A percentile compares a stretch with the other conserved stretches of the same genome.
Evolutionary conservation across 371 early-diverging fungal species (phyloP).

Genomic region (Dinochytrium kinnereticum): DNA sequence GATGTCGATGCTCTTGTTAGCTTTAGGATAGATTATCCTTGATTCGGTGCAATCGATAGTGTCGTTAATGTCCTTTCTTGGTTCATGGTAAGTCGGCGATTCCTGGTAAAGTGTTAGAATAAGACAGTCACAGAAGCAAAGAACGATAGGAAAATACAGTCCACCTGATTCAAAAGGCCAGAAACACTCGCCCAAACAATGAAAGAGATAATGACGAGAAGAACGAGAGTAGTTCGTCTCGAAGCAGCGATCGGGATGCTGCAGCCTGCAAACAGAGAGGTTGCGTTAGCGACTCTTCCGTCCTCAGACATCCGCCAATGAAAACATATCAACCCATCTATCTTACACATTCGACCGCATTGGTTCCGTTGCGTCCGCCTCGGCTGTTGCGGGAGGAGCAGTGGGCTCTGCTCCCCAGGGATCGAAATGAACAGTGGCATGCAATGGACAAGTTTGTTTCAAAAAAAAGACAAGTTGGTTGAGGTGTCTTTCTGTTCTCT

Average conservation of each 20-base stretch:
- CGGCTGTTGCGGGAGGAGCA: not conserved
- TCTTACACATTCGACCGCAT: too few relatives aligned
- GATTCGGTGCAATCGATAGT: not conserved
- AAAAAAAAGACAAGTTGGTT: not conserved
- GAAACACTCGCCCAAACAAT: not conserved
- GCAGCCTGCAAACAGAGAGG: not conserved
- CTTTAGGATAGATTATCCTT: not conserved
- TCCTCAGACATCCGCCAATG: not conserved
- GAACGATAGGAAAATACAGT: not conserved
- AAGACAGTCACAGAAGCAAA: not conserved
- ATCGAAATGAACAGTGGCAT: conserved; percentile 1
- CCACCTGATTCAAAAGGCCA: not conserved
- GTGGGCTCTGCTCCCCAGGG: not conserved
- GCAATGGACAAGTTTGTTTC: not conserved
- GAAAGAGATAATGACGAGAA: not conserved
- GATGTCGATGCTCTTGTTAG: not conserved
- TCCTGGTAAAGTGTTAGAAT: not conserved
- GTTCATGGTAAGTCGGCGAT: not conserved
- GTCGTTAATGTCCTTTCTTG: not conserved
- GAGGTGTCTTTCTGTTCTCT: not conserved
- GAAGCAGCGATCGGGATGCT: not conserved
- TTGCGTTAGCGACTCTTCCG: not conserved
- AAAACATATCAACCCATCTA: too few relatives aligned
- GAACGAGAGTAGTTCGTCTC: not conserved
- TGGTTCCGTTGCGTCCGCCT: too few relatives aligned